phyloP scores from a whole-genome alignment of 2,329 filamentous ascomycete species.

The Venturiaceae sp. region DNA sequence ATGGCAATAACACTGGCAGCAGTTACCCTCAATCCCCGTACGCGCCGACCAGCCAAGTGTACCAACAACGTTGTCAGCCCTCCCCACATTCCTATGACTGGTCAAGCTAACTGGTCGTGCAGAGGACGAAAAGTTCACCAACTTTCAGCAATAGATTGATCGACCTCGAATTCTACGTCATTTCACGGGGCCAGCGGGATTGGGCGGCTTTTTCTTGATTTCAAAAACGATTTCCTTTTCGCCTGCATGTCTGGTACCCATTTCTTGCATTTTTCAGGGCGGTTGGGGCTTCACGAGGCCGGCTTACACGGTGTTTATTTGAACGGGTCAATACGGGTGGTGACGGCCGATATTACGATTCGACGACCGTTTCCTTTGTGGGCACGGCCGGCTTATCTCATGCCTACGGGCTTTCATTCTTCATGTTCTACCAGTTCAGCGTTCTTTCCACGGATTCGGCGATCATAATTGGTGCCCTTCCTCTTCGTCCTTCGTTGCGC shows the following conservation, averaged over 20 bases:
- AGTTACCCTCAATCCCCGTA: constrained; percentile 44
- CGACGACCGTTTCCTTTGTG: constrained; percentile 5
- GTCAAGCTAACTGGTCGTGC: constrained; percentile 10
- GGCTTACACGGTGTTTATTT: not conserved
- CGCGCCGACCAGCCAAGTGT: constrained; percentile 35
- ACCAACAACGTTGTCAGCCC: constrained; percentile 30
- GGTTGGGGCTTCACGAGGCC: not conserved
- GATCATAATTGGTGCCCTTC: not conserved
- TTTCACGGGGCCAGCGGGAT: constrained; percentile 3
- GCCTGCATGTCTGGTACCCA: not conserved
- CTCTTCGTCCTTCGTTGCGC: constrained; percentile 1
- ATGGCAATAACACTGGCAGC: constrained; percentile 26
- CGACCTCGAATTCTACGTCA: not conserved
- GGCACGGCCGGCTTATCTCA: not conserved
- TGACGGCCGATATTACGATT: not conserved
- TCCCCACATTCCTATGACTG: constrained; percentile 7
- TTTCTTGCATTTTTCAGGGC: constrained; percentile 2
- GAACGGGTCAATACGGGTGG: not conserved
- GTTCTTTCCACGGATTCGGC: not conserved
- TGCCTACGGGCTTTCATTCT: not conserved
- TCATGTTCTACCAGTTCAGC: constrained; percentile 1
- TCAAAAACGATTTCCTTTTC: not conserved
- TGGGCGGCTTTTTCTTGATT: not conserved
- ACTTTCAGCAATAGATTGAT: constrained; percentile 4
- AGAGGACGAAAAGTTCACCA: constrained; percentile 6